phyloP scores from a whole-genome alignment of 2,329 filamentous ascomycete genomes.

The Cordyceps fumosorosea region DNA sequence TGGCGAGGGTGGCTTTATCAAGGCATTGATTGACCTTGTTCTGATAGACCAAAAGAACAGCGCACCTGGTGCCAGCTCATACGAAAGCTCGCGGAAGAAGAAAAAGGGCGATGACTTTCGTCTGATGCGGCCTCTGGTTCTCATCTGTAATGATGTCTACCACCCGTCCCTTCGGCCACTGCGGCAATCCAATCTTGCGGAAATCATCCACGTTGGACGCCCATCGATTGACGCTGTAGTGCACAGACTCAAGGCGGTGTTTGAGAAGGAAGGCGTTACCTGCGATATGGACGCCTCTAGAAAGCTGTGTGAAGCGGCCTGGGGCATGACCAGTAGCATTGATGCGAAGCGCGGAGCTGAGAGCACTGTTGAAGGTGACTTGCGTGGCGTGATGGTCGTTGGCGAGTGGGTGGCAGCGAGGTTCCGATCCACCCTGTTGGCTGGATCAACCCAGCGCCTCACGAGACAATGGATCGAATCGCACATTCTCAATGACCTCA shows the following conservation, averaged over 20 bases:
- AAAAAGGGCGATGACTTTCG: conserved; percentile 83
- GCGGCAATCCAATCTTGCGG: conserved; percentile 76
- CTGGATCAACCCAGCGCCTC: conserved; percentile 38
- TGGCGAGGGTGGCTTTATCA: conserved; percentile 91
- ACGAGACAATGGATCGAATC: conserved; percentile 73
- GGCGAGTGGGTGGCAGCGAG: conserved; percentile 79
- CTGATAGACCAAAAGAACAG: conserved; percentile 76
- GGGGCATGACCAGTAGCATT: conserved; percentile 69
- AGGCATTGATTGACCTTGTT: conserved; percentile 86
- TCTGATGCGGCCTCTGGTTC: conserved; percentile 77
- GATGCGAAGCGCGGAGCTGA: conserved; percentile 64
- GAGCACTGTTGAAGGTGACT: conserved; percentile 62
- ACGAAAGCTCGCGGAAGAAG: conserved; percentile 37
- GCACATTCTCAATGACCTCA: conserved; percentile 60
- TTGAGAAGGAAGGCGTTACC: conserved; percentile 80
- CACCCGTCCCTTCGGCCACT: conserved; percentile 81
- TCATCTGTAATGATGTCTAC: conserved; percentile 97
- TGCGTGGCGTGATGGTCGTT: conserved; percentile 78
- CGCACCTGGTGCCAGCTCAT: conserved; percentile 23
- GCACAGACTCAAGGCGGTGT: conserved; percentile 71
- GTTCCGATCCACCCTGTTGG: conserved; percentile 44
- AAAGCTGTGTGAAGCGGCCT: conserved; percentile 74
- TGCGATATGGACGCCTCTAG: conserved; percentile 87
- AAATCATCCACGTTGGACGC: conserved; percentile 87
- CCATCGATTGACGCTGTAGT: conserved; percentile 83